These are phyloP conservation scores for Amanita exitialis DNA, from an alignment of 768 basidiomycete species.

Conservation along the genomic window DNA sequence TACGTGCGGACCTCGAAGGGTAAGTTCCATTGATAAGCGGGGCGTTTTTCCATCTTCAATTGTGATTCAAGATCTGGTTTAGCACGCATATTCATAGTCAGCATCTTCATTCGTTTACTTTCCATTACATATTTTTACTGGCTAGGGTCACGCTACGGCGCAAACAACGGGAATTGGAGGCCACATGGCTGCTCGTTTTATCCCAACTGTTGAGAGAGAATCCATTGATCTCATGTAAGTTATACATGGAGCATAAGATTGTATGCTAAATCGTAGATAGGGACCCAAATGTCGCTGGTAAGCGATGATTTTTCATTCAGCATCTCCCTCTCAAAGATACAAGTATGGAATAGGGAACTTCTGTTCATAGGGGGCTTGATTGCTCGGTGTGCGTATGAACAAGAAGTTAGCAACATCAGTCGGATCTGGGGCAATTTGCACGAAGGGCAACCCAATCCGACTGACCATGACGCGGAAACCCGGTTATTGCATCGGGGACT, in stretches of 20 bases:
- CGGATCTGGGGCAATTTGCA: conserved; percentile 48
- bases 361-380: conserved; percentile 79
- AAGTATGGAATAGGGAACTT: conserved; percentile 88
- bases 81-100: conserved; percentile 78
- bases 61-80: conserved; percentile 40
- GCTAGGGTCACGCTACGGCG: conserved; percentile 77
- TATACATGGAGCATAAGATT: not conserved
- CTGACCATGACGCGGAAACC: conserved; percentile 31
- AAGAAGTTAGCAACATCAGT: conserved; percentile 57
- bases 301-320: conserved; percentile 11
- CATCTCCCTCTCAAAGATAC: not conserved
- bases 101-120: conserved; percentile 11
- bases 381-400: conserved; percentile 74
- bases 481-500: conserved; percentile 53
- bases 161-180: conserved; percentile 82
- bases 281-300: conserved; percentile 74
- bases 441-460: conserved; percentile 18
- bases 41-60: conserved; percentile 1
- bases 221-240: conserved; percentile 80
- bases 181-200: conserved; percentile 71
- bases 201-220: conserved; percentile 94
- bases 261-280: conserved; percentile 21
- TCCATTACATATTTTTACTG: not conserved
- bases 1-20: conserved; percentile 83
- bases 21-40: conserved; percentile 18